Base-by-base conservation (phyloP, 768 basidiomycete species). In the Scleroderma bovista region DNA sequence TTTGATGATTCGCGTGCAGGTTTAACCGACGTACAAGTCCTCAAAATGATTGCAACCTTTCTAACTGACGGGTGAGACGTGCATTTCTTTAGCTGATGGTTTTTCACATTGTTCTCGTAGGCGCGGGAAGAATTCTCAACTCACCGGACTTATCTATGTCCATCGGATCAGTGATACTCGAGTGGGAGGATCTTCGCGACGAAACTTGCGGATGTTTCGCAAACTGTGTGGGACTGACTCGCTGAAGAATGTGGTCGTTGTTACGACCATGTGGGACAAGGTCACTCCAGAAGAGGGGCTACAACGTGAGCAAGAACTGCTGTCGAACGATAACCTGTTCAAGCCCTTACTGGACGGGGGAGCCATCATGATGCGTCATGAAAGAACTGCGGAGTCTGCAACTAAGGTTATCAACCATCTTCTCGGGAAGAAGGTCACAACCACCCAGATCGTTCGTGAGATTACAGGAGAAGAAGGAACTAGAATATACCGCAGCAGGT, bases 241-340 rank as follows among this genome's bases (percentile, higher is more conserved):
- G 11, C 67, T 76, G n/a, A 56, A 62, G 43, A 75, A 70, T 44
- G 72, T 77, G 16, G 59, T 72, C 8, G 67, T 77, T 40, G 68
- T 69, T 34, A 75, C 75, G 3, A 76, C 66, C 15, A 75, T 71
- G 72, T 75, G 75, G 75, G 67, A 62, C n/a, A 54, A 65, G 34
- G 63, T 71, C 29, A 58, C 54, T 8, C 36, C 42, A 17, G 58
- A 57, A 6, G 47, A 64, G 1, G 69, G 66, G 12, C 40, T 57
- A 34, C 57, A 55, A 7, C 61, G 77, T 32, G 75, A 78, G 53
- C 39, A 50, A 17, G 74, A 77, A 50, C 66, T 39, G 19, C 6
- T 2, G 11, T 39, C 38, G 19, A 20, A 8, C 3, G 3, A 8
- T 20, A 9, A 39, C 20, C 19, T 39, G 6, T 39, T 39, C 17